Base-by-base conservation (phyloP, 2,329 filamentous ascomycete species). In the Neophaeococcomyces mojaviensis region DNA sequence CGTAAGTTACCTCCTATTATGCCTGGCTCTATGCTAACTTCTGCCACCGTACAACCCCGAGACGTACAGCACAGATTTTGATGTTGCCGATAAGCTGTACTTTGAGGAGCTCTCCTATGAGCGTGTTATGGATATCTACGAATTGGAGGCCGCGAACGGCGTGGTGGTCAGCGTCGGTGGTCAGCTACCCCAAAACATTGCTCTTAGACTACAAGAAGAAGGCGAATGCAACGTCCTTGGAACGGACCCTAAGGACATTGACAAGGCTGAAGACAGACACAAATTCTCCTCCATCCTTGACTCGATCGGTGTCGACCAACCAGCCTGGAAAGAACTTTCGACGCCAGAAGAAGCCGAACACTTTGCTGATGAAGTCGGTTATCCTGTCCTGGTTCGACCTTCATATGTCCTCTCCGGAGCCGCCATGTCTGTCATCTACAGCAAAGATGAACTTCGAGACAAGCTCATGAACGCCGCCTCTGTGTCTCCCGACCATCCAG, bases 221-320 rank as follows among this genome's bases (percentile, higher is more conserved):
- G 92, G 92, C 44, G 84, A 86, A 49, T 90, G 90, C 48, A 89
- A 88, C 51, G 81, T 98, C 45, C 81, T 98, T 6, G 92, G 92
- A 58, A 98, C 92, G 0, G 79, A 97, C 60, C 92, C 92, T 31
- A 77, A 82, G 61, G 88, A 97, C 61, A 98, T 98, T 56, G 92
- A 98, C 77, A 94, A 89, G 73, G 92, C 92, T 38, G 92, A 98
- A 69, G 89, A 98, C 65, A 82, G 92, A 63, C 89, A 97, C 68
- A 97, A 98, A 68, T 98, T 98, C 74, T 96, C 90, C 18, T 85
- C 89, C 60, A 97, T 97, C 54, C 77, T 98, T 37, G 92, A 98
- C 67, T 94, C 86, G 66, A 96, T 97, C 58, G 90, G 89, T 49
- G 82, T 98, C 46, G 90, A 97, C 64, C 92, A 98, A 70, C 92